Evolutionary conservation across 2,329 filamentous ascomycete species (phyloP).

Genomic region (Graphilbum fragrans): DNA sequence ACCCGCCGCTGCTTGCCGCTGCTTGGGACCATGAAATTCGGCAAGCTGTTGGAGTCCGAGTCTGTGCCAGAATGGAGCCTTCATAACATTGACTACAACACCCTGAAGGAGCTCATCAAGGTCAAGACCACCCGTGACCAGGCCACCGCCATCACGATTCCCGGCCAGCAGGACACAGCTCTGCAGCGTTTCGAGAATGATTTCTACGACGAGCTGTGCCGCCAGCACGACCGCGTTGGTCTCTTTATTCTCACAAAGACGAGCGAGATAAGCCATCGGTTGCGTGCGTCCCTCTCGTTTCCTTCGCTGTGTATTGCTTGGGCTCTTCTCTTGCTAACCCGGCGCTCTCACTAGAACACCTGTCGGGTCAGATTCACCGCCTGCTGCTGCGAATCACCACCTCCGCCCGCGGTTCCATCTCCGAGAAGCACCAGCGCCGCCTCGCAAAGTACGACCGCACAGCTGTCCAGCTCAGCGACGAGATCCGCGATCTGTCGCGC

Average conservation of each 20-base stretch:
- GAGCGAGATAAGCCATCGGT: conserved; percentile 59
- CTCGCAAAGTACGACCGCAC: conserved; percentile 42
- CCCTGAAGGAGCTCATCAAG: conserved; percentile 76
- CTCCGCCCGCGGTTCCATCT: conserved; percentile 18
- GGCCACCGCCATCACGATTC: conserved; percentile 59
- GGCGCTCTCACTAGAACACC: conserved; percentile 25
- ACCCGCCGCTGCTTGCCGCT: not conserved
- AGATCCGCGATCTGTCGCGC: conserved; percentile 56
- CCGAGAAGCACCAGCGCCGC: conserved; percentile 35
- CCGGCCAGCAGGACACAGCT: conserved; percentile 50
- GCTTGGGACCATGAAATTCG: conserved; percentile 56
- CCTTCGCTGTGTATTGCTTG: not conserved
- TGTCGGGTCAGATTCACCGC: conserved; percentile 34
- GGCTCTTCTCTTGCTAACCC: not conserved
- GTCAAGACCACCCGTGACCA: conserved; percentile 61
- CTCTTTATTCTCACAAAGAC: conserved; percentile 72
- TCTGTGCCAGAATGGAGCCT: conserved; percentile 76
- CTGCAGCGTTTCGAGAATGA: conserved; percentile 55
- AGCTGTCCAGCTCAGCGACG: conserved; percentile 50
- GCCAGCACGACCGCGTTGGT: conserved; percentile 65
- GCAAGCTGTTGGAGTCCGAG: conserved; percentile 58
- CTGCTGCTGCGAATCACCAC: conserved; percentile 31
- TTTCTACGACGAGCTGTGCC: conserved; percentile 59
- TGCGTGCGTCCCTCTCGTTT: conserved; percentile 49
- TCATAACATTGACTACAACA: conserved; percentile 83